These are phyloP conservation scores for Cyathus striatus DNA, from an alignment of 768 basidiomycete species.

Conservation along the genomic window DNA sequence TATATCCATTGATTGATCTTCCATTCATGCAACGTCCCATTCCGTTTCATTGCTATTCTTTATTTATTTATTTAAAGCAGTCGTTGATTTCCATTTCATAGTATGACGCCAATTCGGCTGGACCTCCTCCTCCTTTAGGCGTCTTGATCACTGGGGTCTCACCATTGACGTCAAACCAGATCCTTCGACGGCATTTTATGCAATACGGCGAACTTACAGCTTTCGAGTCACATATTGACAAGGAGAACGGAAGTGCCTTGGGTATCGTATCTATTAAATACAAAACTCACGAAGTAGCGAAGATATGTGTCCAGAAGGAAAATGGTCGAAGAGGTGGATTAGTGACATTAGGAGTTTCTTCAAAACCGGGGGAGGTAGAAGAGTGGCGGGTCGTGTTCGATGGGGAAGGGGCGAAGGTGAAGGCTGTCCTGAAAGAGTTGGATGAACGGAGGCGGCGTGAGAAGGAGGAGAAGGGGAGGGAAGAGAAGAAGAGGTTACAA, in stretches of 20 bases:
- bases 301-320: slow-evolving; percentile 56
- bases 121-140: slow-evolving; percentile 67
- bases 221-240: slow-evolving; percentile 77
- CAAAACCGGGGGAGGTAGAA: slow-evolving; percentile 35
- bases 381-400: slow-evolving; percentile 78
- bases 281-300: slow-evolving; percentile 61
- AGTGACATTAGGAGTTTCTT: slow-evolving; percentile 26
- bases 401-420: slow-evolving; percentile 59
- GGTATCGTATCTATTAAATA: slow-evolving; percentile 79
- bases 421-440: slow-evolving; percentile 62
- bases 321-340: slow-evolving; percentile 56
- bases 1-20: slow-evolving; percentile 13
- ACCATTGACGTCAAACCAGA: slow-evolving; percentile 60
- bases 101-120: slow-evolving; percentile 72
- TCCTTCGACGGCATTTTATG: slow-evolving; percentile 63
- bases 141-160: slow-evolving; percentile 72
- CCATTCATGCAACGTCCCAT: slow-evolving; percentile 2
- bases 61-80: neutral
- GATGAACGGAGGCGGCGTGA: slow-evolving; percentile 48
- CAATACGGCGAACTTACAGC: slow-evolving; percentile 55
- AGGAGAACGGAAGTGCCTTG: slow-evolving; percentile 72
- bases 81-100: slow-evolving; percentile 21
- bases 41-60: neutral
- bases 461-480: slow-evolving; percentile 13
- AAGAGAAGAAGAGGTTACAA: slow-evolving; percentile 4